Conservation (phyloP, 192 early-diverging fungal genomes). For the Coemansia sp. region DNA sequence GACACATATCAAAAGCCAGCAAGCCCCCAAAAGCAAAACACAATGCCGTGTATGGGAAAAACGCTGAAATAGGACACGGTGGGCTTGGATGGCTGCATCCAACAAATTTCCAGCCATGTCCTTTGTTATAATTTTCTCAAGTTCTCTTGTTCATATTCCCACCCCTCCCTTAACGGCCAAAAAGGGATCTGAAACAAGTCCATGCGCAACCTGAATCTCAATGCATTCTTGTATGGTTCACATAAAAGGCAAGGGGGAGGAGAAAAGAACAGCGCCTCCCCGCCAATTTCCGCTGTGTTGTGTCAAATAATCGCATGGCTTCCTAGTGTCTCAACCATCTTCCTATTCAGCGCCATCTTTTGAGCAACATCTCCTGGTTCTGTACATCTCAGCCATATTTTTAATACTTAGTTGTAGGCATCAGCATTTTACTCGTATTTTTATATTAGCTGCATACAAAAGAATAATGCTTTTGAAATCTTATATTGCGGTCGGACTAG, state of each 20-base stretch:
- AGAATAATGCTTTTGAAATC: slow-evolving; percentile 36
- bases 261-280: background rate
- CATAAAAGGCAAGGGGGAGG: background rate
- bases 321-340: background rate
- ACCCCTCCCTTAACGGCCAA: background rate
- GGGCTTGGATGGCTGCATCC: background rate
- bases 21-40: background rate
- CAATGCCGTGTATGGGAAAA: background rate
- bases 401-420: background rate
- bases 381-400: background rate
- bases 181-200: background rate
- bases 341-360: background rate
- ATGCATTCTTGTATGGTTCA: background rate
- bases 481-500: slow-evolving; percentile 19
- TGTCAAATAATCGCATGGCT: background rate
- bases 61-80: background rate
- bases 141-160: background rate
- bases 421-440: background rate
- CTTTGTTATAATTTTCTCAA: background rate
- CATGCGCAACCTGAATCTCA: background rate
- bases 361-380: background rate
- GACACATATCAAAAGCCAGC: background rate
- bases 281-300: background rate
- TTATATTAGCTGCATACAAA: background rate
- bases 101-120: background rate